Evolutionary conservation across 768 basidiomycete genomes (phyloP), one percentile per base, ranked within the genome.

Genomic region (Collybia mongolica): DNA sequence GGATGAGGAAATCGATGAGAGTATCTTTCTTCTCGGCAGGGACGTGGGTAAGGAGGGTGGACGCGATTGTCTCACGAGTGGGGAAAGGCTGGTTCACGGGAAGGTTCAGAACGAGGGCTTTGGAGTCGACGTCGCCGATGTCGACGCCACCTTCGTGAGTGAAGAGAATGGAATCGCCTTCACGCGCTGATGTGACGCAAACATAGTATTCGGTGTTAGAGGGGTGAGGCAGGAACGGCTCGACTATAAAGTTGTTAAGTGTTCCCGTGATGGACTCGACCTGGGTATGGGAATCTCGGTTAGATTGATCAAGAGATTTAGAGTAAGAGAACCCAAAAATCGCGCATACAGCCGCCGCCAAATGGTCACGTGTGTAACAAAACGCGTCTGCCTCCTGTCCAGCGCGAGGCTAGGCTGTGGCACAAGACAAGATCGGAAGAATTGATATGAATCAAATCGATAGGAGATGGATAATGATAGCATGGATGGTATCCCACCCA

Each of bases 71-170:
- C 48, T 86, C 81, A 61, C 93, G 89, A 2, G 85, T 78, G 36
- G 96, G 97, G 83, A 98, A 97, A 41, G 81, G 65, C 39, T 74
- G 60, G 47, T 66, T 76, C 49, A 97, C 90, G 39, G 88, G 86
- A 57, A 98, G 73, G 60, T 85, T 79, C 54, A 99, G 86, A 58
- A 88, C 88, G 61, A 95, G 84, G 2, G 96, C 95, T 71, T 99
- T 98, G 58, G 93, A 88, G 60, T 99, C 94, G 65, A 98, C 97
- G 70, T 99, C 95, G 55, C 97, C 97, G 56, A 98, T 86, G 60
- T 99, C 97, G 44, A 99, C 93, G 77, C 97, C 97, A 56, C 97
- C 97, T 65, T 98, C 94, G 69, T 97, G 94, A 26, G 94, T 97
- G 82, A 98, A 99, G 66, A 98, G 90, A 68, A 99, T 98, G 44